Base-by-base conservation (phyloP, 2,329 filamentous ascomycete genomes). In the Hysterium pulicare region DNA sequence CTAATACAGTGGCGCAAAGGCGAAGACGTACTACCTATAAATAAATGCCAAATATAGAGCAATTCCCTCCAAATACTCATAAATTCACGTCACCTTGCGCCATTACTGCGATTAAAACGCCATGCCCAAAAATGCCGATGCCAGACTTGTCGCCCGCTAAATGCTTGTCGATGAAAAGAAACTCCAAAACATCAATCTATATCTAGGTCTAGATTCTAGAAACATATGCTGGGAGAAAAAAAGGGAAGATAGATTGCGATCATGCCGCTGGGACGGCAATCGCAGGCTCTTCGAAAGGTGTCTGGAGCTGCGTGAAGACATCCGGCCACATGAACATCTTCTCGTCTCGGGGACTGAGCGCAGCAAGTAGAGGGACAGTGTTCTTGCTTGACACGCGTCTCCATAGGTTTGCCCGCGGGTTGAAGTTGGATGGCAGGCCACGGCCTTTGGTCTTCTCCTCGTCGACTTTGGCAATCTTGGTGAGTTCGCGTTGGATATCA, bases 381-480 rank as follows among this genome's bases (percentile, higher is more conserved):
- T 69, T 72, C 67, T 75, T 77, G 67, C 78, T 82, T 24, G 75
- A 79, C 33, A 79, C 74, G 21, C 81, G 71, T 40, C 83, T 70
- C 83, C 83, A 85, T 69, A 85, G 71, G 61, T 85, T 84, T 21
- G 81, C 83, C 33, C 82, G 72, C 6, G 82, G 82, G 65, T 86
- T 86, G 70, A 83, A 86, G 50, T 74, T 71, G 7, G 69, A 73
- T 0, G 82, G 82, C 46, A 77, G 67, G 30, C 82, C 82, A 44
- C 70, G 62, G 38, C 82, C 82, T 37, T 74, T 71, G 0, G 82
- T 86, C 70, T 78, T 76, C 58, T 73, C 66, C 49, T 80, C 73
- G 55, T 86, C 82, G 55, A 83, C 75, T 45, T 71, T 70, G 33
- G 72, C 74, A 52, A 86, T 78, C 42, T 66, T 70, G 59, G 74